These are phyloP conservation scores for Citeromyces nyonsensis DNA, from an alignment of 805 yeast species.

Conservation along the genomic window DNA sequence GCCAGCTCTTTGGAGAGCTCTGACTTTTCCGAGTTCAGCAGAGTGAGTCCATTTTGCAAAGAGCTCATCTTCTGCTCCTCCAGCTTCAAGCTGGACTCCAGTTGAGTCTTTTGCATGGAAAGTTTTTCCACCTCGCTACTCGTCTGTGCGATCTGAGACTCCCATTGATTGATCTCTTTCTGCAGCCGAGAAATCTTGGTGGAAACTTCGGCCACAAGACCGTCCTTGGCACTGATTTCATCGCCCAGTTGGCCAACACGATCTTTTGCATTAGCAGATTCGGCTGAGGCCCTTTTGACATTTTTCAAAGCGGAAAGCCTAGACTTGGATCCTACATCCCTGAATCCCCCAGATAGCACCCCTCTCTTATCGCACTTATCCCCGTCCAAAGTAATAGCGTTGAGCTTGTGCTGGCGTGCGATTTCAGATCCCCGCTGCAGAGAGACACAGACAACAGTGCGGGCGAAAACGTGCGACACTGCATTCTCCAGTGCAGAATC, in stretches of 20 bases:
- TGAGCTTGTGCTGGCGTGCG: conserved; percentile 42
- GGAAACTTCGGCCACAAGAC: conserved; percentile 31
- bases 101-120: conserved; percentile 21
- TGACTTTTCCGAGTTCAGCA: conserved; percentile 18
- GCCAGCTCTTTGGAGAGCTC: conserved; percentile 32
- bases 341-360: conserved; percentile 77
- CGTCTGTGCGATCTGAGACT: background rate
- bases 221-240: conserved; percentile 28
- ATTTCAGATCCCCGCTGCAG: conserved; percentile 54
- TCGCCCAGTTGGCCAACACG: conserved; percentile 21
- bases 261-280: conserved; percentile 22
- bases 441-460: conserved; percentile 60
- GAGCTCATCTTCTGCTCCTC: conserved; percentile 5
- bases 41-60: no score
- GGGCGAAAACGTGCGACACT: conserved; percentile 68
- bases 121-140: conserved; percentile 6
- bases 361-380: conserved; percentile 80
- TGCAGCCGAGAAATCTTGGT: conserved; percentile 21
- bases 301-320: conserved; percentile 56
- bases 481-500: conserved; percentile 46
- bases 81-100: conserved; percentile 23
- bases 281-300: conserved; percentile 34
- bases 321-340: conserved; percentile 43
- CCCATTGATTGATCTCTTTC: conserved; percentile 7
- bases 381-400: conserved; percentile 83